A percentile compares a stretch with the other conserved stretches of the same genome.
phyloP scores from a whole-genome alignment of 495 filamentous ascomycete genomes.

The Penicillium flavigenum region DNA sequence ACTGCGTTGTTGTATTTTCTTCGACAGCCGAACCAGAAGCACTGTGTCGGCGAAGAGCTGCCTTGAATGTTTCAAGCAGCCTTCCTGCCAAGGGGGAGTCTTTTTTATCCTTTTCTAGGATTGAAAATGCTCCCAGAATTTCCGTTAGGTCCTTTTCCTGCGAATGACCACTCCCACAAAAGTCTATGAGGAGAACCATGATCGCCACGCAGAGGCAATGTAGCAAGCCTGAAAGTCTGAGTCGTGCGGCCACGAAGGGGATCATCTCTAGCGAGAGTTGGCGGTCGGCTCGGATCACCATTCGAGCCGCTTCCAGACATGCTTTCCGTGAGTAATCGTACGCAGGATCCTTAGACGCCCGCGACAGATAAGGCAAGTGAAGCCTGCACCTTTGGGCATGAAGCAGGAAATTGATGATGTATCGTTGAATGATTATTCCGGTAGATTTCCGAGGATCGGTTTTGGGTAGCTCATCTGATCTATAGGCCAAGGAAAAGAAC shows the following conservation, averaged over 20 bases:
- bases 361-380: conserved; percentile 39
- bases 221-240: conserved; percentile 32
- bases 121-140: conserved; percentile 32
- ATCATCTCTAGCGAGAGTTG: conserved; percentile 21
- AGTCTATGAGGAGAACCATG: conserved; percentile 38
- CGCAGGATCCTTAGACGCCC: conserved; percentile 21
- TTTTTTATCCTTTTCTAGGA: conserved; percentile 35
- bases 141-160: conserved; percentile 25
- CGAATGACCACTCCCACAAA: conserved; percentile 23
- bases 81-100: conserved; percentile 35
- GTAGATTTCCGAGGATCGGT: conserved; percentile 13
- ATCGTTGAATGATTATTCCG: conserved; percentile 34
- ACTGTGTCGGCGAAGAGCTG: conserved; percentile 32
- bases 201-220: conserved; percentile 39
- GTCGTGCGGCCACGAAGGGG: conserved; percentile 22
- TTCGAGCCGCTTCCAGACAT: conserved; percentile 37
- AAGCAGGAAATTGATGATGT: conserved; percentile 35
- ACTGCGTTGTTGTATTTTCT: background rate
- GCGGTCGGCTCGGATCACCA: conserved; percentile 31
- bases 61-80: conserved; percentile 35
- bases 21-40: conserved; percentile 11
- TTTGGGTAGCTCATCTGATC: conserved; percentile 2
- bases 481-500: conserved; percentile 21
- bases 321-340: conserved; percentile 36
- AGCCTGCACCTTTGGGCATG: conserved; percentile 42